Conservation (phyloP, 768 basidiomycete species). For the Macrolepiota fuliginosa region DNA sequence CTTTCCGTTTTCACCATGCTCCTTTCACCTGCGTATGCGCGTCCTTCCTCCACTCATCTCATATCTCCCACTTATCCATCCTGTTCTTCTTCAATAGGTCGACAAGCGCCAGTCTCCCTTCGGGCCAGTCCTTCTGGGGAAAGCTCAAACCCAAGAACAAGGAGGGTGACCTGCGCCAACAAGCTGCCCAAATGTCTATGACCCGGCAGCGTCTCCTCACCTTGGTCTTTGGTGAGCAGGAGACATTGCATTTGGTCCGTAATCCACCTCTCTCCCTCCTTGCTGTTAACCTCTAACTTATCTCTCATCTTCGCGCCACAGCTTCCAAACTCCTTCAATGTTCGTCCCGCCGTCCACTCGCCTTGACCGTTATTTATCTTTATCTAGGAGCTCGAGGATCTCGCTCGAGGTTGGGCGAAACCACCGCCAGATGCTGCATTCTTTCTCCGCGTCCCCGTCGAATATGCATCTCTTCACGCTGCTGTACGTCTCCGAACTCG, state of each 20-base stretch:
- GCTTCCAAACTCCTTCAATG: conserved; percentile 68
- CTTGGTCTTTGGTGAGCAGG: conserved; percentile 81
- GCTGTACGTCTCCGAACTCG: conserved; percentile 49
- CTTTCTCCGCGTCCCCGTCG: conserved; percentile 79
- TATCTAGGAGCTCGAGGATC: conserved; percentile 71
- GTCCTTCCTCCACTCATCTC: conserved; percentile 24
- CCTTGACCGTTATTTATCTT: conserved; percentile 12
- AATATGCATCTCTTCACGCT: conserved; percentile 82
- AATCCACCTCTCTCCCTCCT: not conserved
- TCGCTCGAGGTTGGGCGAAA: conserved; percentile 84
- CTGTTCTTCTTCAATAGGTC: conserved; percentile 49
- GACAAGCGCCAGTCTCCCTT: conserved; percentile 59
- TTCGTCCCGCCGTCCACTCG: conserved; percentile 32
- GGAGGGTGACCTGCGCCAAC: conserved; percentile 49
- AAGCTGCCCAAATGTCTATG: conserved; percentile 62
- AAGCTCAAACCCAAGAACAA: conserved; percentile 74
- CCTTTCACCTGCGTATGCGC: conserved; percentile 74
- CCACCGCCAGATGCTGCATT: conserved; percentile 79
- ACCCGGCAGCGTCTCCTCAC: conserved; percentile 76
- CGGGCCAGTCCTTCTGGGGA: conserved; percentile 49
- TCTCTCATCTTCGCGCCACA: conserved; percentile 24
- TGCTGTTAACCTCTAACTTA: conserved; percentile 9
- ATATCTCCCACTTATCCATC: conserved; percentile 25
- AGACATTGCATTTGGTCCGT: conserved; percentile 74
- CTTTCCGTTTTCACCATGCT: conserved; percentile 52